Evolutionary conservation across 768 basidiomycete genomes (phyloP), one percentile per base, ranked within the genome.

Genomic region (Lentinus brumalis): DNA sequence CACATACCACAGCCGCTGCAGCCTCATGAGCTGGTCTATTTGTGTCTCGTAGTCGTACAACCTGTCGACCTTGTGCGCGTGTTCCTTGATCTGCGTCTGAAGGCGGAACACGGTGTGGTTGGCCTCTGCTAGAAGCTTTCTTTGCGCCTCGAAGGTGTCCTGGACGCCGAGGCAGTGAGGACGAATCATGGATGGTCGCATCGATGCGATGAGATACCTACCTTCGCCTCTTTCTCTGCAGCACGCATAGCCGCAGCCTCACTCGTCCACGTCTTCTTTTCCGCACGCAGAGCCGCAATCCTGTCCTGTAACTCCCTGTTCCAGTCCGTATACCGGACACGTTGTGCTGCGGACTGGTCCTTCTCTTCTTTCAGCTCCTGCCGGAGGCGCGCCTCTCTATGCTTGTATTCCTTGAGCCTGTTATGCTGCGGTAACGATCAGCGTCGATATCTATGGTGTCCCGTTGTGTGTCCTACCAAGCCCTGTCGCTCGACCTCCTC

Each of bases 41-140:
- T 91, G 88, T n/a, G 77, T 78, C 70, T 97, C 94, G 65, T 95
- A 96, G 71, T 96, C 93, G 52, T 80, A 77, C 45, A 96, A 77
- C 16, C 90, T 83, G 61, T 88, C 86, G 12, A 96, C 83, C 70
- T 95, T 95, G 67, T 91, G 91, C 60, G 87, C 83, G 49, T 81
- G 87, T 73, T 91, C 91, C 67, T 91, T 90, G 65, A 82, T 80
- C 67, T 87, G 83, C 18, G 91, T 94, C 70, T 88, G 78, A 32
- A 96, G 76, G 54, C 84, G 80, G 67, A 90, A 91, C 1, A 92
- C 84, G 29, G 88, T 80, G 54, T 81, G 77, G n/a, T 77, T 76
- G 8, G 91, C 90, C n/a, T 87, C 86, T 0, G 83, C 83, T 31
- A 93, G 73, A 18, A 91, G 74, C 62, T 82, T 84, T 8, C 82